These are phyloP conservation scores for Lanmaoa rubissima DNA, from an alignment of 768 basidiomycete species.

Conservation along the genomic window DNA sequence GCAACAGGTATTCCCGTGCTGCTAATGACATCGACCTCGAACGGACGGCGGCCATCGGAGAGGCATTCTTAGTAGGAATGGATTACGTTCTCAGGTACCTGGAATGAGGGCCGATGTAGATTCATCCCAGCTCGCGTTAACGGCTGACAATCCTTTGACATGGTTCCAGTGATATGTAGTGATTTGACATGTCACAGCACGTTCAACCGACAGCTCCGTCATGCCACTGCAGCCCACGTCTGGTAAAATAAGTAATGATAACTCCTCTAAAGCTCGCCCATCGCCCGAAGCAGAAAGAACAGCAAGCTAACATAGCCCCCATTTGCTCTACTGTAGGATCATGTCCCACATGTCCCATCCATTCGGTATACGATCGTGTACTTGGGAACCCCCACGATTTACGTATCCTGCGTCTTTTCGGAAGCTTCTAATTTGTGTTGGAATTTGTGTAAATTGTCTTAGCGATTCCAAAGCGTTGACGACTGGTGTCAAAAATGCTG, in stretches of 20 bases:
- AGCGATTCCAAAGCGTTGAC: conserved; percentile 40
- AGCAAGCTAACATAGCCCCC: neutral
- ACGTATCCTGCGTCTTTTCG: neutral
- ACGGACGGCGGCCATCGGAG: conserved; percentile 7
- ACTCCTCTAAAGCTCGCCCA: neutral
- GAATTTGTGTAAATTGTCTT: conserved; percentile 27
- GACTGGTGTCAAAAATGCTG: conserved; percentile 39
- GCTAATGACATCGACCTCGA: neutral
- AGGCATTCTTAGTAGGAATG: conserved; percentile 13
- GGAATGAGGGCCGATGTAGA: neutral
- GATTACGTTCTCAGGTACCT: conserved; percentile 13
- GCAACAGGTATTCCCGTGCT: neutral
- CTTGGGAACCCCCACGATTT: neutral
- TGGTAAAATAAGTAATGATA: too few species aligned
- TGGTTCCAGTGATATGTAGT: too few species aligned
- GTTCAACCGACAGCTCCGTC: too few species aligned
- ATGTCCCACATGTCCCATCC: neutral
- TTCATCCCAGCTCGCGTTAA: neutral
- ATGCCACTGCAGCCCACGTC: neutral
- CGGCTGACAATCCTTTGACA: neutral
- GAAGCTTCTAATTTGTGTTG: neutral
- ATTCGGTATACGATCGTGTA: neutral
- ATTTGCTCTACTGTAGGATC: neutral
- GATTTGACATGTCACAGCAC: too few species aligned
- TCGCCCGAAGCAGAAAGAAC: neutral